Evolutionary conservation across 768 basidiomycete species (phyloP).

Genomic region (Lepiota venenata): DNA sequence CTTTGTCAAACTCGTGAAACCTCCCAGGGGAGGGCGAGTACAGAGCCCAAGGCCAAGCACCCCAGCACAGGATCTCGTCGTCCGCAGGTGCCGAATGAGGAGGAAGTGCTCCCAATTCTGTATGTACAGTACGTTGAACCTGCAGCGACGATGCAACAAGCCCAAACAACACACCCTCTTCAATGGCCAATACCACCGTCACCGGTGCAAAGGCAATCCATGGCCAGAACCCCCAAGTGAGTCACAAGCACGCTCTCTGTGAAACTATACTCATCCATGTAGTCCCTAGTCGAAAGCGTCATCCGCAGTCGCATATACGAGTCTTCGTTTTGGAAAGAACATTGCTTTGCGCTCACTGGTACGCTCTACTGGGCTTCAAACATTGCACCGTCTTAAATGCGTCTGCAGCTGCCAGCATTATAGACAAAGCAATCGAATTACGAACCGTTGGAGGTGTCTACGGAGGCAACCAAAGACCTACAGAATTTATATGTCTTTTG

Average conservation of each 20-base stretch:
- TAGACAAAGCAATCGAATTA: conserved; percentile 88
- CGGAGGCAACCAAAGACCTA: conserved; percentile 85
- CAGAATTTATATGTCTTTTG: conserved; percentile 88
- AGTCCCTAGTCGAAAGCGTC: conserved; percentile 95
- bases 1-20: too few species aligned
- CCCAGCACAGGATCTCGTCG: too few species aligned
- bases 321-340: conserved; percentile 94
- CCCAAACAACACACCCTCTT: conserved; percentile 6
- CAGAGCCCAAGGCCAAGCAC: too few species aligned
- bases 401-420: conserved; percentile 78
- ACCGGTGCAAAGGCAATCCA: conserved; percentile 87
- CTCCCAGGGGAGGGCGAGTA: too few species aligned
- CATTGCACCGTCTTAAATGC: background rate
- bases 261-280: conserved; percentile 17
- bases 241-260: background rate
- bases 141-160: conserved; percentile 2
- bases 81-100: too few species aligned
- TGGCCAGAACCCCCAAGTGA: conserved; percentile 94
- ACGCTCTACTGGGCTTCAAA: conserved; percentile 15
- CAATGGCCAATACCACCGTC: conserved; percentile 93
- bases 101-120: too few species aligned
- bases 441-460: conserved; percentile 90
- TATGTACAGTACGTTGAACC: too few species aligned
- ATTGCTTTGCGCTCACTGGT: conserved; percentile 97
- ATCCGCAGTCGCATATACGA: conserved; percentile 97